A percentile compares a stretch with the other conserved stretches of the same genome.
These are phyloP conservation scores for Limonium bicolor DNA, from an alignment of 148 eudicot genomes.

Conservation along the genomic window DNA sequence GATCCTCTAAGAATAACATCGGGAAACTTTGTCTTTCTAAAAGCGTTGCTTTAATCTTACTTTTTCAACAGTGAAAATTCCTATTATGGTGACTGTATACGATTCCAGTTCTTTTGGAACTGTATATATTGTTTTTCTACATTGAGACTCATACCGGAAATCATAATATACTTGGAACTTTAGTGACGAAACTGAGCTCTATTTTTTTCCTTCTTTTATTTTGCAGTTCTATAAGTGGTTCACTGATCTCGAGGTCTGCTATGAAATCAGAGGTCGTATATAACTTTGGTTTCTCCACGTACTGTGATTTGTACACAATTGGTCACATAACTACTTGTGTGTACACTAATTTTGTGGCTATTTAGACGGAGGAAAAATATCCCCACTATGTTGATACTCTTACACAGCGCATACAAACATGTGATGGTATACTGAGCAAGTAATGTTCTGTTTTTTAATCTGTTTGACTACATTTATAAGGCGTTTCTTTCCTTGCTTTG, in stretches of 20 bases:
- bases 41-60: not conserved
- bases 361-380: conserved; percentile 96
- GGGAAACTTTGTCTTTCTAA: too few species aligned
- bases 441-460: conserved; percentile 5
- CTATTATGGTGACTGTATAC: conserved; percentile 2
- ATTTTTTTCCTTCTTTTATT: conserved; percentile 8
- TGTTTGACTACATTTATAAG: not conserved
- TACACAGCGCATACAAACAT: conserved; percentile 75
- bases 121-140: too few species aligned
- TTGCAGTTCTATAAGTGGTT: conserved; percentile 97
- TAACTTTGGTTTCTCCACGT: conserved; percentile 5
- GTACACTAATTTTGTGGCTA: conserved; percentile 12
- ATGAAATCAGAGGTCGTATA: conserved; percentile 93
- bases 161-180: too few species aligned
- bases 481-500: not conserved
- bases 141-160: too few species aligned
- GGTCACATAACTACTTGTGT: conserved; percentile 8
- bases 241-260: conserved; percentile 86
- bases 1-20: too few species aligned
- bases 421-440: conserved; percentile 85
- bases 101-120: too few species aligned
- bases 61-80: not conserved
- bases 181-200: conserved; percentile 1
- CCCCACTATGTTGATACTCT: conserved; percentile 78
- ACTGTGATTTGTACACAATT: conserved; percentile 1